Conservation (phyloP, 106 monocot genomes). For the Allium fistulosum region DNA sequence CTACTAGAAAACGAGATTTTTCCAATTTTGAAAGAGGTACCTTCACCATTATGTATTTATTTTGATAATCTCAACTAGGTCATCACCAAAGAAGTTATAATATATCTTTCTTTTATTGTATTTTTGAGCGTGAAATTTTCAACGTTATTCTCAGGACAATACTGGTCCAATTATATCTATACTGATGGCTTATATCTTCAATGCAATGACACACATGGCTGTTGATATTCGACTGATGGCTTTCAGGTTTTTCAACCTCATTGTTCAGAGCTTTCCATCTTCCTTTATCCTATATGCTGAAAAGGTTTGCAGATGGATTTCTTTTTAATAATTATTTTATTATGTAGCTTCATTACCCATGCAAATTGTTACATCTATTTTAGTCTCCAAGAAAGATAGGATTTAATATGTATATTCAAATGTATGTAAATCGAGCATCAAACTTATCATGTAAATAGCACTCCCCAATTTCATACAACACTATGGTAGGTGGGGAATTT, state of each 20-base stretch:
- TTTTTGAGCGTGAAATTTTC: neutral
- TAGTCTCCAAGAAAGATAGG: too few species aligned
- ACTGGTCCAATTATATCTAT: conserved; percentile 34
- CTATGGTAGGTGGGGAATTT: too few species aligned
- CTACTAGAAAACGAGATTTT: conserved; percentile 70
- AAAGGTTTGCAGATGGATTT: conserved; percentile 32
- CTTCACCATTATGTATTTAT: neutral
- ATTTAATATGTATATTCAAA: too few species aligned
- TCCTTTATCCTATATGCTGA: conserved; percentile 68
- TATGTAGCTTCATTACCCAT: too few species aligned
- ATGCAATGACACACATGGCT: conserved; percentile 86
- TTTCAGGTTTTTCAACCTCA: conserved; percentile 82
- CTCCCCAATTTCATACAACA: too few species aligned
- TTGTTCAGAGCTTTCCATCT: conserved; percentile 56
- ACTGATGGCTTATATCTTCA: conserved; percentile 77
- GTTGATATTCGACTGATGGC: conserved; percentile 76
- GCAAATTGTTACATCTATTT: too few species aligned
- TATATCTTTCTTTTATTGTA: neutral
- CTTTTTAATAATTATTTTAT: too few species aligned
- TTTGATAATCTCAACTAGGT: neutral
- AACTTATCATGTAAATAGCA: too few species aligned
- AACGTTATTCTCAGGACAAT: conserved; percentile 30
- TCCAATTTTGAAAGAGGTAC: conserved; percentile 64
- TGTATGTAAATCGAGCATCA: too few species aligned
- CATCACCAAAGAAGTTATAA: neutral